Conservation (phyloP, 1,284 basidiomycete species). For the Exsudoporus floridanus region DNA sequence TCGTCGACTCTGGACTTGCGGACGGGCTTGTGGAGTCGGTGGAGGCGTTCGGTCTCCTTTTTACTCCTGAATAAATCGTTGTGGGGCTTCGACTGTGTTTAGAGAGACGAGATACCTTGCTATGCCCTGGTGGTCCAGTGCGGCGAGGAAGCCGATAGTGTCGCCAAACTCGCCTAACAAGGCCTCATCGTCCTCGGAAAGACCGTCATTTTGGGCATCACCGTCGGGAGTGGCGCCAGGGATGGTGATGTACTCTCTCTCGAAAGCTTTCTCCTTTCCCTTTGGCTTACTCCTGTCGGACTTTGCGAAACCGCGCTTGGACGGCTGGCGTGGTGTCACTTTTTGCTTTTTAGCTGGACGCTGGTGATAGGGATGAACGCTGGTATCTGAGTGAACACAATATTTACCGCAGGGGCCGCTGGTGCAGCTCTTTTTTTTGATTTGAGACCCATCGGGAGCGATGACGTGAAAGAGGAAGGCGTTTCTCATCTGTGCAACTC, state of each 20-base stretch:
- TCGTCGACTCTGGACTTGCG: conserved; percentile 50
- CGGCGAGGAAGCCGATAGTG: conserved; percentile 56
- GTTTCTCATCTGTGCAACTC: conserved; percentile 14
- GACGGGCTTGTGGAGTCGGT: conserved; percentile 59
- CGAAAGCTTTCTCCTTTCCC: conserved; percentile 59
- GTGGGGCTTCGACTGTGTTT: not conserved
- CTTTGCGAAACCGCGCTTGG: conserved; percentile 27
- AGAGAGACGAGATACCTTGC: conserved; percentile 51
- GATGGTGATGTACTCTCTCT: conserved; percentile 61
- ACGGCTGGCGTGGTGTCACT: conserved; percentile 22
- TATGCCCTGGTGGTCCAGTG: conserved; percentile 69
- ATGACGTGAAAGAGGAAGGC: conserved; percentile 27
- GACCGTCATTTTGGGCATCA: conserved; percentile 46
- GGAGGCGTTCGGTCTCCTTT: conserved; percentile 66
- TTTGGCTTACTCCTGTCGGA: conserved; percentile 38
- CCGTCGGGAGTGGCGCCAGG: conserved; percentile 40
- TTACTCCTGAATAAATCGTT: conserved; percentile 63
- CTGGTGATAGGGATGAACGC: conserved; percentile 28
- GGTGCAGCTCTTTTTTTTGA: conserved; percentile 37
- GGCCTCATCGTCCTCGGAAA: conserved; percentile 65
- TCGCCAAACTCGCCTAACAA: conserved; percentile 60
- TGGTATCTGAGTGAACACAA: not conserved
- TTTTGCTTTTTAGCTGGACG: conserved; percentile 49
- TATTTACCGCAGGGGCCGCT: conserved; percentile 33
- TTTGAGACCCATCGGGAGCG: conserved; percentile 23